These are phyloP conservation scores for Cicer judaicum DNA, from an alignment of 306 rosid species.

Conservation along the genomic window DNA sequence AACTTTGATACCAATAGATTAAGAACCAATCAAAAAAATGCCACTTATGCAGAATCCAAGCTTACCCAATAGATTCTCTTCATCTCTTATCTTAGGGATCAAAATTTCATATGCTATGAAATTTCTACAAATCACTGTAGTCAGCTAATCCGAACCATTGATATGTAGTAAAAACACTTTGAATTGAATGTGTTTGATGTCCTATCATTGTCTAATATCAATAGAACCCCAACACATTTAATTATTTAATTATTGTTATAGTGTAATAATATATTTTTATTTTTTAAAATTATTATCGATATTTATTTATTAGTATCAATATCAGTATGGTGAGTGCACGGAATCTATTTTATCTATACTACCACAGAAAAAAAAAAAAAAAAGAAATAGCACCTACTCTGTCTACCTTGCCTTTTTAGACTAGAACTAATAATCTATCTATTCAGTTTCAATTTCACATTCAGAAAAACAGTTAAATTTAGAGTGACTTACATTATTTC, in stretches of 20 bases:
- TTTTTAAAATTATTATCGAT: too few species aligned
- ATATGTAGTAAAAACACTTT: background rate
- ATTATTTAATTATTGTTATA: too few species aligned
- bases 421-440: slow-evolving; percentile 10
- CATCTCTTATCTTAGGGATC: slow-evolving; percentile 21
- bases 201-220: too few species aligned
- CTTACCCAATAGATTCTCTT: slow-evolving; percentile 20
- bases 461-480: slow-evolving; percentile 22
- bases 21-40: slow-evolving; percentile 38
- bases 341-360: background rate
- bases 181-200: too few species aligned
- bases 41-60: slow-evolving; percentile 32
- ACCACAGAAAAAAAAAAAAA: slow-evolving; percentile 10
- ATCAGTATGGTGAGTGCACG: too few species aligned
- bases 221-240: too few species aligned
- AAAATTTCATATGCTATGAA: background rate
- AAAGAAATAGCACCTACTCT: slow-evolving; percentile 22
- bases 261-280: too few species aligned
- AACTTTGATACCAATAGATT: slow-evolving; percentile 21
- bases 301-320: too few species aligned
- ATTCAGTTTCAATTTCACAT: slow-evolving; percentile 11
- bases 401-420: background rate
- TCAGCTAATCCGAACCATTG: background rate
- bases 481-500: slow-evolving; percentile 76
- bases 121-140: background rate